phyloP scores from a whole-genome alignment of 176 grass and related monocot genomes.

The Raddia guianensis region DNA sequence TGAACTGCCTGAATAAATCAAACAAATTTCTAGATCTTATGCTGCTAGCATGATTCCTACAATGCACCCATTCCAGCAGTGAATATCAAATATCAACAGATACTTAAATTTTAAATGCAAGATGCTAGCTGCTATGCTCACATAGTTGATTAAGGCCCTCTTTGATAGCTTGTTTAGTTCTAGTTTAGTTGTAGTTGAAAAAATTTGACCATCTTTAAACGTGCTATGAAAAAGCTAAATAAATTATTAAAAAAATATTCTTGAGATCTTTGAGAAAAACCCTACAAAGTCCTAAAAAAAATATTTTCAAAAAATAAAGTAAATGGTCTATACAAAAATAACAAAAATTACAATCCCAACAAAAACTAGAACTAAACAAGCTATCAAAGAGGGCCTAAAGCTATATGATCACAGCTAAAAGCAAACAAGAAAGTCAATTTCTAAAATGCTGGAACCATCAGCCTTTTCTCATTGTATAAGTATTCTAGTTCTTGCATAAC shows the following conservation, averaged over 20 bases:
- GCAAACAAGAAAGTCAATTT: slow-evolving; percentile 12
- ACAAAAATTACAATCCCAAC: no score
- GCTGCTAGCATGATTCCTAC: background rate
- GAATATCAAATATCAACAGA: slow-evolving; percentile 8
- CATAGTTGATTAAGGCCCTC: background rate
- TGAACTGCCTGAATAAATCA: background rate
- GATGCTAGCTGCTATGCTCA: slow-evolving; percentile 11
- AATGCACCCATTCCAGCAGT: background rate
- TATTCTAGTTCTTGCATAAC: background rate
- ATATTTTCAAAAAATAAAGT: no score
- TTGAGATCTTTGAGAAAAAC: no score
- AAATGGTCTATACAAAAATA: no score
- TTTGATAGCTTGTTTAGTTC: no score
- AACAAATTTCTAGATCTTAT: background rate
- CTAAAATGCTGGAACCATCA: slow-evolving; percentile 12
- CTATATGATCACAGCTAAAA: slow-evolving; percentile 19
- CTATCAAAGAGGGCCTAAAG: no score
- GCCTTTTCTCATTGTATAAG: background rate
- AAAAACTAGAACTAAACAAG: no score
- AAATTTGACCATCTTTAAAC: no score
- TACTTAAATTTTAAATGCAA: background rate
- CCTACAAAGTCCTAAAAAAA: no score
- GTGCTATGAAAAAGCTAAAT: no score
- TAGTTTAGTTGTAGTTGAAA: no score
- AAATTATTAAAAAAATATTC: no score